Evolutionary conservation across 1,139 yeast species (phyloP), one percentile per base, ranked within the genome.

Genomic region (Citeromyces siamensis): DNA sequence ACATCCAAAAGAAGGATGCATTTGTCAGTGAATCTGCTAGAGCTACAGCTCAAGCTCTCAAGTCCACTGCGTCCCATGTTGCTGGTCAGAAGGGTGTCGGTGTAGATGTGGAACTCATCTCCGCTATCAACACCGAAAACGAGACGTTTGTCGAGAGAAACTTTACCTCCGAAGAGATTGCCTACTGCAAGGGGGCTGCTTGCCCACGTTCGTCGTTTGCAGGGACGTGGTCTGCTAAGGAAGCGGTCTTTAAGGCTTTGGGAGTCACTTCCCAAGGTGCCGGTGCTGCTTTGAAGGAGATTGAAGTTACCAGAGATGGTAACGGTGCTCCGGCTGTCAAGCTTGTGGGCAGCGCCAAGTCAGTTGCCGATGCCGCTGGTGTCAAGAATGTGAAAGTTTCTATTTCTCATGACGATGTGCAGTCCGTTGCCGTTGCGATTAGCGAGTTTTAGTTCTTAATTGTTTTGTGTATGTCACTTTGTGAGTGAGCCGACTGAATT

Each of bases 141-240:
- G 88, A 78, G 38, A 88, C 95, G 20, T 90, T 90, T 59, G 58
- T 93, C 42, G 86, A 80, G 59, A 78, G 97, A 59, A 90, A 90
- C 69, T 90, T 88, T 68, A 86, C 97, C 36, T 64, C 59, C 7
- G 67, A 61, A 17, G 99, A 90, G 66, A 77, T 79, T 48, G 66
- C 62, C 35, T 90, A 90, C 68, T 88, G 97, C 59, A 55, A 61
- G 41, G 53, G 65, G 37, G 75, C 95, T 32, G 65, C 95, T 32
- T 69, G 69, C 47, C 83, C 94, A 39, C 84, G 76, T 56, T 86
- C 97, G 16, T 85, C 96, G 6, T 90, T 71, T 61, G 88, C 98
- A 27, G 99, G 99, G 38, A 82, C 94, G 36, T 90, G 99, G 99
- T 84, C 95, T 33, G 98, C 98, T 38, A 90, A 90, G 65, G 99